phyloP scores from a whole-genome alignment of 106 monocot genomes.

The Cymbidium sinense region DNA sequence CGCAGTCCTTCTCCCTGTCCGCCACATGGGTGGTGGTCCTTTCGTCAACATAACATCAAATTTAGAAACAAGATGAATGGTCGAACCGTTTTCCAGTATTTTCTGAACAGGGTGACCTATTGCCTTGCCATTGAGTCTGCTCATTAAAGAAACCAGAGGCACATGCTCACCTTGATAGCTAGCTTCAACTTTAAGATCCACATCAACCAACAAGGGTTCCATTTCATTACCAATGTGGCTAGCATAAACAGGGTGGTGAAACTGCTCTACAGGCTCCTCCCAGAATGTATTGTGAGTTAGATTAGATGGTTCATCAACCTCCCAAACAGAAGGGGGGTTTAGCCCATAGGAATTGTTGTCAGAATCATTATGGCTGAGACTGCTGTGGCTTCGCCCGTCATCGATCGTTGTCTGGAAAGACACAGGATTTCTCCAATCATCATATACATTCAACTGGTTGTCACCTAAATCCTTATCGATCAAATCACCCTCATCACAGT shows the following conservation, averaged over 20 bases:
- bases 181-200: conserved; percentile 66
- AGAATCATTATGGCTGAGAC: conserved; percentile 13
- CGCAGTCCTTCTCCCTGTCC: conserved; percentile 66
- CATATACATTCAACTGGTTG: background rate
- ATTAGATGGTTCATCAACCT: no score
- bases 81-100: conserved; percentile 57
- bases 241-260: conserved; percentile 15
- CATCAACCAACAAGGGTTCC: conserved; percentile 48
- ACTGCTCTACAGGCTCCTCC: conserved; percentile 25
- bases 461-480: conserved; percentile 10
- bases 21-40: conserved; percentile 43
- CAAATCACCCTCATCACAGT: conserved; percentile 13
- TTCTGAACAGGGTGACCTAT: conserved; percentile 82
- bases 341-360: conserved; percentile 28
- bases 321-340: conserved; percentile 7
- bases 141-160: conserved; percentile 97
- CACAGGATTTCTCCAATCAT: background rate
- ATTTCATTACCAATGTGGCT: background rate
- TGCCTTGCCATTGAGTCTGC: conserved; percentile 88
- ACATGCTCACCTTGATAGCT: conserved; percentile 88
- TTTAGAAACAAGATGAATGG: conserved; percentile 25
- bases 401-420: conserved; percentile 3
- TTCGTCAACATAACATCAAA: conserved; percentile 15
- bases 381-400: background rate
- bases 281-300: conserved; percentile 17